phyloP scores from a whole-genome alignment of 768 basidiomycete genomes.

The Mycena filopes region DNA sequence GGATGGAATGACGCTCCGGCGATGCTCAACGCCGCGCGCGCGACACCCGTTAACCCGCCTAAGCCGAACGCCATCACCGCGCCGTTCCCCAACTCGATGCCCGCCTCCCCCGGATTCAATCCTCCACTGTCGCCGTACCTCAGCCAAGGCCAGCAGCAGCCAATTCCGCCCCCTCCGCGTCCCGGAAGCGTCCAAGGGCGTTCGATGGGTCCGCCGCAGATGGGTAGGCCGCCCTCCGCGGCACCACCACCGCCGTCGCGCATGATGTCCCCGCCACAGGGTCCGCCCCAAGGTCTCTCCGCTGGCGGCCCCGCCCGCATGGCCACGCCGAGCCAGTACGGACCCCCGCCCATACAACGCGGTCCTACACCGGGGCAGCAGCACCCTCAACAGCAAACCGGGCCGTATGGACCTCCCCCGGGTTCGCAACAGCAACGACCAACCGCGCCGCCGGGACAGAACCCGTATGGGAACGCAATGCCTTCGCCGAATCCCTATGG shows the following conservation, averaged over 20 bases:
- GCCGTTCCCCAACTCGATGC: slow-evolving; percentile 83
- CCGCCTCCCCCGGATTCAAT: slow-evolving; percentile 56
- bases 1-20: slow-evolving; percentile 91
- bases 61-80: slow-evolving; percentile 84
- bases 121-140: slow-evolving; percentile 59
- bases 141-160: slow-evolving; percentile 54
- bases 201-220: no score
- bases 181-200: slow-evolving; percentile 65
- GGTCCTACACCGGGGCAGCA: slow-evolving; percentile 46
- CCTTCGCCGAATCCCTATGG: no score
- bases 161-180: slow-evolving; percentile 71
- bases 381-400: slow-evolving; percentile 39
- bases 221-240: slow-evolving; percentile 47
- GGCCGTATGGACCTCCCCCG: slow-evolving; percentile 51
- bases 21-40: slow-evolving; percentile 57
- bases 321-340: slow-evolving; percentile 62
- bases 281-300: slow-evolving; percentile 38
- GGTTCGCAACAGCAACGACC: slow-evolving; percentile 7
- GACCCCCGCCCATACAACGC: slow-evolving; percentile 55
- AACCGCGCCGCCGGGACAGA: no score
- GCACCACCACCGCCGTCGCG: slow-evolving; percentile 51
- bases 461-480: no score
- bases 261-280: slow-evolving; percentile 60
- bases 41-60: slow-evolving; percentile 52
- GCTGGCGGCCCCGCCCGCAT: slow-evolving; percentile 40